These are phyloP conservation scores for Neurospora sp. DNA, from an alignment of 495 filamentous ascomycete genomes.

Conservation along the genomic window DNA sequence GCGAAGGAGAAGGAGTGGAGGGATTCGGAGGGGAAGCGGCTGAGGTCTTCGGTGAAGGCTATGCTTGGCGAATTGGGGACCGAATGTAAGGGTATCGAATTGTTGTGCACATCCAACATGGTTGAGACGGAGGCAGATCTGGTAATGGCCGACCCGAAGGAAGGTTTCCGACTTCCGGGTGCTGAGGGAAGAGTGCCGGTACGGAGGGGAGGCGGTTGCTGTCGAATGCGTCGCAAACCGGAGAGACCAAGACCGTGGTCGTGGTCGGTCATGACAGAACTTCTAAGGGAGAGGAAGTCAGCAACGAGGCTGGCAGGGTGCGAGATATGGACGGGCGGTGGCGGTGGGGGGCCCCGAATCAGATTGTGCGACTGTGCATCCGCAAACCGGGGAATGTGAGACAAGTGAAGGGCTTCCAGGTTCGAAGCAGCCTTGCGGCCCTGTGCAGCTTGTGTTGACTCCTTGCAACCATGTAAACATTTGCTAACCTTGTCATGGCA, in stretches of 20 bases:
- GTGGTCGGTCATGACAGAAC: conserved; percentile 45
- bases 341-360: not conserved
- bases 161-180: conserved; percentile 50
- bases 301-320: not conserved
- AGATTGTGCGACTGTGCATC: conserved; percentile 19
- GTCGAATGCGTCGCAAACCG: conserved; percentile 86
- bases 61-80: conserved; percentile 54
- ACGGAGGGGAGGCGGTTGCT: conserved; percentile 56
- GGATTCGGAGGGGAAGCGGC: conserved; percentile 88
- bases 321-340: not conserved
- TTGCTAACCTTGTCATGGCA: conserved; percentile 39
- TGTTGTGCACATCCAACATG: conserved; percentile 30
- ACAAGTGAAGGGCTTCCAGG: not conserved
- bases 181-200: conserved; percentile 51
- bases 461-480: not conserved
- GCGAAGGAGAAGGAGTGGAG: conserved; percentile 98
- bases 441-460: not conserved
- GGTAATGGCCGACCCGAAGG: conserved; percentile 40
- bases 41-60: conserved; percentile 71
- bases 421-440: not conserved
- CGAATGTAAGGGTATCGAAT: conserved; percentile 37
- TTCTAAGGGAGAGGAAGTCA: conserved; percentile 28
- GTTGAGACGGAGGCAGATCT: conserved; percentile 54
- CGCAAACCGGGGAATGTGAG: conserved; percentile 15
- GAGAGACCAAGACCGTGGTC: conserved; percentile 53